Conservation (phyloP, 306 rosid genomes). For the Inga leiocalycina region DNA sequence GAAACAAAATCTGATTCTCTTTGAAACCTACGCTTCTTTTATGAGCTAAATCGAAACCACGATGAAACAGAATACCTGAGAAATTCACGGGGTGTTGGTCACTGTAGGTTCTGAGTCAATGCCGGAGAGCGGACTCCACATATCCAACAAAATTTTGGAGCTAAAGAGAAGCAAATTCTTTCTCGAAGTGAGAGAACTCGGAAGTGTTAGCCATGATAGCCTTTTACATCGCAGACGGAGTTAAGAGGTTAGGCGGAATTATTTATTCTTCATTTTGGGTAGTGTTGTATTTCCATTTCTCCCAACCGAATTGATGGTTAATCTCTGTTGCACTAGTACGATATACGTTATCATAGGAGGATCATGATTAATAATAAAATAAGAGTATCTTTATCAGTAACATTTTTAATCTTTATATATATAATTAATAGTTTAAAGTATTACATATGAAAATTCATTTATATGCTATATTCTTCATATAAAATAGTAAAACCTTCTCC, state of each 20-base stretch:
- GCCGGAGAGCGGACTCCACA: conserved; percentile 37
- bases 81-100: conserved; percentile 30
- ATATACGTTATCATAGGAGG: no score
- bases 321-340: not conserved
- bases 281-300: not conserved
- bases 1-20: conserved; percentile 17
- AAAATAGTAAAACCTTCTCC: not conserved
- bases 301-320: not conserved
- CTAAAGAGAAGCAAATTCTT: not conserved
- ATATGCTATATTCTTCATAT: not conserved
- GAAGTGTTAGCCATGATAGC: conserved; percentile 14
- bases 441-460: not conserved
- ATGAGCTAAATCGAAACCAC: conserved; percentile 26
- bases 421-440: not conserved
- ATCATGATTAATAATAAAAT: not conserved
- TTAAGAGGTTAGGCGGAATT: not conserved
- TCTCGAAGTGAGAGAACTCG: conserved; percentile 27
- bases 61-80: conserved; percentile 33
- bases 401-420: not conserved
- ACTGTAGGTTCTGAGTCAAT: conserved; percentile 39
- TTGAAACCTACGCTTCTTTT: conserved; percentile 29
- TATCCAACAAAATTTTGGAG: conserved; percentile 4
- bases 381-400: not conserved
- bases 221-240: conserved; percentile 10
- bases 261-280: not conserved